Evolutionary conservation across 2,329 filamentous ascomycete genomes (phyloP).

Genomic region (Cladosporium oxysporum): DNA sequence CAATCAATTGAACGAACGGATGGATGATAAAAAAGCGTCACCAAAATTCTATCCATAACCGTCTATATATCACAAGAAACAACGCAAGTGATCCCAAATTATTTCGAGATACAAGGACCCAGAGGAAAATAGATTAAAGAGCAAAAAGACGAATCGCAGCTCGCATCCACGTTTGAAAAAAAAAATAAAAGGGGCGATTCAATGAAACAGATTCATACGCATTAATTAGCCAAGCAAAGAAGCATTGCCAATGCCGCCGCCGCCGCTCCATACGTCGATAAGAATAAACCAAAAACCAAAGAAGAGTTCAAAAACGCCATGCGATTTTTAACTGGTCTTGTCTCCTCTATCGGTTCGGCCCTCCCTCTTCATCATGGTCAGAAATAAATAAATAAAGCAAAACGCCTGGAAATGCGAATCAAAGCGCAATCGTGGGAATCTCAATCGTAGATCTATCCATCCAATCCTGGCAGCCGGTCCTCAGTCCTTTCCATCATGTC

Average conservation of each 20-base stretch:
- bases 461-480: background rate
- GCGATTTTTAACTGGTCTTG: slow-evolving; percentile 4
- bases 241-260: background rate
- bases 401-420: slow-evolving; percentile 4
- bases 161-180: background rate
- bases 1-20: too few relatives aligned
- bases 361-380: background rate
- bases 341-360: background rate
- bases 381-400: background rate
- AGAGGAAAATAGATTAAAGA: background rate
- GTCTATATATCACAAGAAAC: too few relatives aligned
- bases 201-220: background rate
- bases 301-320: background rate
- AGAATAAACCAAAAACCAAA: background rate
- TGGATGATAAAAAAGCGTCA: too few relatives aligned
- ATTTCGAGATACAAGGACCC: too few relatives aligned
- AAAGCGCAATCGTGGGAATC: slow-evolving; percentile 16
- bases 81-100: background rate
- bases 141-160: background rate
- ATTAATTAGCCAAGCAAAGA: background rate
- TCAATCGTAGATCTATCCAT: slow-evolving; percentile 1
- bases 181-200: background rate
- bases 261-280: background rate
- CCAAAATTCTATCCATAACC: too few relatives aligned
- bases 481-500: background rate